Base-by-base conservation (phyloP, 495 filamentous ascomycete species). In the Arthonia radiata region DNA sequence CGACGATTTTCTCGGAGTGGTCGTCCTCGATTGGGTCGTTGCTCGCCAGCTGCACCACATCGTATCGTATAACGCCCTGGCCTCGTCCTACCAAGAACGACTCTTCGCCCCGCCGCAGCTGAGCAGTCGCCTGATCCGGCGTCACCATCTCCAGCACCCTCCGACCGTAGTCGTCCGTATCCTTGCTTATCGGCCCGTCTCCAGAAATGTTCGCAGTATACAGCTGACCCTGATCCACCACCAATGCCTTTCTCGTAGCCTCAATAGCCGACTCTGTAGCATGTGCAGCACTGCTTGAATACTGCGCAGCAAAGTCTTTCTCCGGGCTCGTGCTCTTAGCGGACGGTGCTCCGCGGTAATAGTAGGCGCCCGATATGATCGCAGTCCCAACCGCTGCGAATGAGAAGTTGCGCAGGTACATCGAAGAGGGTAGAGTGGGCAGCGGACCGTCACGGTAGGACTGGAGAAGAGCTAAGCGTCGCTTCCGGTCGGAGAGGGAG, bases 21-120 rank as follows among this genome's bases (percentile, higher is more conserved):
- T 99, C 86, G 41, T 99, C 86, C 49, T 99, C 86, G 32, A 99
- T 99, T 1, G 86, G 86, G 35, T 91, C 77, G 45, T 99, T 99
- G 47, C 78, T 90, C 2, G 81, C 71, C 31, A 94, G 61, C 47
- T 94, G 86, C 13, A 79, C 75, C n/a, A 91, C 57, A 47, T 99
- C 86, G 41, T 99, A 99, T 23, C 86, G 67, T 34, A 91, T 67
- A 18, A 99, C 82, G 11, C 86, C 86, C 41, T 76, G 61, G 14
- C 83, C 86, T 25, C 86, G 59, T 25, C 81, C 81, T 17, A 99
- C 79, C 13, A 81, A 44, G 46, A 82, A 93, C 23, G 79, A 90
- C 47, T 89, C 66, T 48, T 99, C 82, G 37, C 73, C 77, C 44
- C 71, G 67, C 23, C 89, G 60, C 27, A 99, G 54, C 52, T 80